A percentile compares a stretch with the other conserved stretches of the same genome.
Conservation (phyloP, 257 asterid species). For the Solanum tarijense region DNA sequence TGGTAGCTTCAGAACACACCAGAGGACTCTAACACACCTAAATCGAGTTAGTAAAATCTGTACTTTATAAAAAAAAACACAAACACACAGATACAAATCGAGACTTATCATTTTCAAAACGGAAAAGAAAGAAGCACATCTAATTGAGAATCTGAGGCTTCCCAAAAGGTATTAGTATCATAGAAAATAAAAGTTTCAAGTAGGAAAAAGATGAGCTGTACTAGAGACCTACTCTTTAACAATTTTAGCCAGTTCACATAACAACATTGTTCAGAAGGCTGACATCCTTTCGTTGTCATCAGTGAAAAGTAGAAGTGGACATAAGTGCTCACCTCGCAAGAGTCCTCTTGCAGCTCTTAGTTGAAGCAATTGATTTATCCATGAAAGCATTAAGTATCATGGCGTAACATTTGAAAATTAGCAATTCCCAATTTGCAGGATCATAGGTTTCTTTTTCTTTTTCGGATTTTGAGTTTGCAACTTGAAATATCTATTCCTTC, state of each 20-base stretch:
- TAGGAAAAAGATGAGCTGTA: background rate
- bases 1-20: background rate
- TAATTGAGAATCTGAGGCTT: background rate
- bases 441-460: background rate
- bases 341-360: background rate
- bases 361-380: background rate
- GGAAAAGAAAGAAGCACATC: background rate
- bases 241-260: background rate
- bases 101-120: background rate
- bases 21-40: background rate
- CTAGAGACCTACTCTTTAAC: background rate
- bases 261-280: background rate
- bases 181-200: background rate
- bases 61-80: background rate
- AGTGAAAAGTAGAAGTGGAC: background rate
- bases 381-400: background rate
- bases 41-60: background rate
- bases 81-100: background rate
- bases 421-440: background rate
- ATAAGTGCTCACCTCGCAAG: background rate
- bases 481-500: background rate
- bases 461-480: background rate
- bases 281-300: background rate
- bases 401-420: background rate
- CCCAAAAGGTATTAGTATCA: background rate